Conservation (phyloP, 352 stramenopile species). For the Phytophthora palmivora region DNA sequence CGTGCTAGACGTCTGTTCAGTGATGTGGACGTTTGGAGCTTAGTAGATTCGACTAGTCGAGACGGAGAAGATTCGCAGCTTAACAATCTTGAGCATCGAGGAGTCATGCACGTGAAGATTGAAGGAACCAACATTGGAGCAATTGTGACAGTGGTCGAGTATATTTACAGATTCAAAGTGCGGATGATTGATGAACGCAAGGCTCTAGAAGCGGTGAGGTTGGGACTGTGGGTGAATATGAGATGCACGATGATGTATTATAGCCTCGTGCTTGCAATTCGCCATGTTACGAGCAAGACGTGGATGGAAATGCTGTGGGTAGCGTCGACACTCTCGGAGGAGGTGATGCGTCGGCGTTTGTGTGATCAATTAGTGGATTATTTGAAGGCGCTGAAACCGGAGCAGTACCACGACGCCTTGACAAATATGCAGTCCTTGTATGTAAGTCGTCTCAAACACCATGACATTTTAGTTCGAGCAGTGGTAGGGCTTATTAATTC, state of each 20-base stretch:
- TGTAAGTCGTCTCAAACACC: constrained; percentile 31
- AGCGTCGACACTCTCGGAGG: constrained; percentile 31
- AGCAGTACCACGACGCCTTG: constrained; percentile 29
- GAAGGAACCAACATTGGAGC: constrained; percentile 42
- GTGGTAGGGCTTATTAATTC: constrained; percentile 56
- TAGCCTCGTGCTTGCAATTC: constrained; percentile 45
- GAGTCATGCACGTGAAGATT: constrained; percentile 55
- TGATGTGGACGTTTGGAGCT: constrained; percentile 14
- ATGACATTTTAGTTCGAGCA: constrained; percentile 39
- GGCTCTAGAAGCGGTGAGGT: constrained; percentile 43
- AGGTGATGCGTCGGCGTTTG: constrained; percentile 30
- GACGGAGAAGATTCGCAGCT: background rate
- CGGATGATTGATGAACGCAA: constrained; percentile 39
- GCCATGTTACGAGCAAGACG: constrained; percentile 35
- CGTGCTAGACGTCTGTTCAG: constrained; percentile 30
- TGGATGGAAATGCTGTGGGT: constrained; percentile 60
- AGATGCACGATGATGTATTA: constrained; percentile 47
- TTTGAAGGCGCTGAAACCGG: constrained; percentile 27
- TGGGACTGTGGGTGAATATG: constrained; percentile 58
- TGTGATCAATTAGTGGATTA: constrained; percentile 34
- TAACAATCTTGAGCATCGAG: constrained; percentile 8
- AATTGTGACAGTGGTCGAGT: constrained; percentile 63
- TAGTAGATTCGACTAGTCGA: background rate
- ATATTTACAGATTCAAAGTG: constrained; percentile 55
- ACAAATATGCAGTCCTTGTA: constrained; percentile 19